A percentile compares a stretch with the other conserved stretches of the same genome.
Evolutionary conservation across 2,329 filamentous ascomycete species (phyloP).

Genomic region (Sporothrix pallida): DNA sequence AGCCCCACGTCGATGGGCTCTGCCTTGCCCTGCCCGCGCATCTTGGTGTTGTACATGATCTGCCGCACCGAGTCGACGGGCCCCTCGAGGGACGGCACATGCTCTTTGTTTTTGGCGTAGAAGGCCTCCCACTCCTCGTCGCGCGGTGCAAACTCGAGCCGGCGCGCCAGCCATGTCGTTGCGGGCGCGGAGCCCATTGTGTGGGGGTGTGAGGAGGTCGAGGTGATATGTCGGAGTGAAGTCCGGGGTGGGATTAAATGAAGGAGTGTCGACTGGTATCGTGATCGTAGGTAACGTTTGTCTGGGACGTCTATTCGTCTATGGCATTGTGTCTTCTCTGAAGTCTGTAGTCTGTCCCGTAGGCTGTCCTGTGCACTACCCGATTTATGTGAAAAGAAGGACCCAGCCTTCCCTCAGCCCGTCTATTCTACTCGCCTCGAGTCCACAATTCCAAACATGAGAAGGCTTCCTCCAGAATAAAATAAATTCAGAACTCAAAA

Average conservation of each 20-base stretch:
- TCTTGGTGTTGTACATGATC: slow-evolving; percentile 23
- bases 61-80: neutral
- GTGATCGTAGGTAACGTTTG: too few species aligned
- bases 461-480: too few species aligned
- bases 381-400: neutral
- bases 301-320: too few species aligned
- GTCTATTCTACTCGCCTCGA: neutral
- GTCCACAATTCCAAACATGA: neutral
- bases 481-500: too few species aligned
- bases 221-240: neutral
- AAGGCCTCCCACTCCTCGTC: slow-evolving; percentile 19
- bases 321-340: too few species aligned
- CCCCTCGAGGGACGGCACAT: slow-evolving; percentile 7
- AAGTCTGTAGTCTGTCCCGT: too few species aligned
- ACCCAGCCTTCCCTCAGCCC: neutral
- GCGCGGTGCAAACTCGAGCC: slow-evolving; percentile 3
- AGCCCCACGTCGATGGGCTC: neutral
- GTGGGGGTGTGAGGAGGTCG: neutral
- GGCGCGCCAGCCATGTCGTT: slow-evolving; percentile 9
- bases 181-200: slow-evolving; percentile 17
- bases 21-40: slow-evolving; percentile 14
- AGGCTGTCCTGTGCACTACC: too few species aligned
- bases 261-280: too few species aligned
- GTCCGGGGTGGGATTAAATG: neutral
- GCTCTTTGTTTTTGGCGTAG: neutral